Evolutionary conservation across 192 early-diverging fungal genomes (phyloP), one percentile per base, ranked within the genome.

Genomic region (Backusella mclennaniae): DNA sequence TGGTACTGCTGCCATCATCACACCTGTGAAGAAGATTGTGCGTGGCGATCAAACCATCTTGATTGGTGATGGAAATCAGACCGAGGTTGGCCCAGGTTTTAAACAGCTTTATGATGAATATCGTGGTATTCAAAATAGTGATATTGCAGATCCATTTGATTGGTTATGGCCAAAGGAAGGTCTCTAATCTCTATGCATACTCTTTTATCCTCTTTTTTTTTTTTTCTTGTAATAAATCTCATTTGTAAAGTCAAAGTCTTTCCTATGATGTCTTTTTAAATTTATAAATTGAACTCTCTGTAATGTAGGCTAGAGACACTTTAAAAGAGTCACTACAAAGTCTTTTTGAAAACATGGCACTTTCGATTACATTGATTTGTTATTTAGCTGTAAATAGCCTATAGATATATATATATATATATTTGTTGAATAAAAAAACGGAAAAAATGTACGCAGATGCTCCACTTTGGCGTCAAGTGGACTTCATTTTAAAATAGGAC

Each of bases 1-100:
- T 69, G 93, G 93, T 33, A 94, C 93, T 11, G 93, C 93, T 19
- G 93, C 92, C 5, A 85, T 93, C 67, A 89, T 94, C 67, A 93
- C 92, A 0, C 90, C 93, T n/a, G 87, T 94, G 36, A 86, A 85
- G 31, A 85, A 86, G 69, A 92, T 94, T 70, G 88, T 90, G 67
- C 83, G 86, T 12, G 85, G 87, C 1, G 86, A 87, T 6, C 82
- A 80, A 19, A 78, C 68, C 21, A 79, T 75, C 26, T 73, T 76
- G 9, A 86, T 86, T 33, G 83, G 88, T 23, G 72, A 80, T n/a
- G 83, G 79, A 26, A 67, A 84, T 29, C 81, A 86, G 1, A 83
- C 82, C 9, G 80, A 88, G n/a, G 84, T 89, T 31, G 86, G 82
- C 9, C 73, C 73, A 41, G 83, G 85, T 66, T 92, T 92, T 77